Percentiles rank a stretch among this genome's conserved stretches.
Conservation (phyloP, 2,329 filamentous ascomycete genomes). For the Blumeriella jaapii region DNA sequence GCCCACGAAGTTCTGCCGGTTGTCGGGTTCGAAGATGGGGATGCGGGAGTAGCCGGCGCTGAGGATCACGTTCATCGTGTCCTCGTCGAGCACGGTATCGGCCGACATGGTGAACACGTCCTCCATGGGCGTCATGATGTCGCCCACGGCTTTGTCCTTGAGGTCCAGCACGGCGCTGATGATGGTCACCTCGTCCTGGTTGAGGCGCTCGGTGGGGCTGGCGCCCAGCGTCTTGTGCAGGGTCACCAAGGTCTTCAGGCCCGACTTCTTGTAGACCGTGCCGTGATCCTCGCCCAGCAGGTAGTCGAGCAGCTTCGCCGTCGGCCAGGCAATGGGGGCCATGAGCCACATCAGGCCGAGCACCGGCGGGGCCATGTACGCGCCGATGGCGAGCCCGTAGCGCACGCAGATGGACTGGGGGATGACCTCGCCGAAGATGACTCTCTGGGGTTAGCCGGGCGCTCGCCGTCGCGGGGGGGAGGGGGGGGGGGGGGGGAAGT, state of each 20-base stretch:
- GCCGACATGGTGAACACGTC: conserved; percentile 97
- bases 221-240: conserved; percentile 86
- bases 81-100: conserved; percentile 83
- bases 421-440: conserved; percentile 95
- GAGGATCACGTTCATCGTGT: conserved; percentile 87
- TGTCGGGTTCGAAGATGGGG: conserved; percentile 81
- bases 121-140: conserved; percentile 97
- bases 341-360: conserved; percentile 84
- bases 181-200: conserved; percentile 96
- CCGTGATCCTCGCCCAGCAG: conserved; percentile 91
- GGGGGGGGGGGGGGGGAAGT: no score
- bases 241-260: conserved; percentile 89
- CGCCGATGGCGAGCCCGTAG: conserved; percentile 88
- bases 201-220: conserved; percentile 72
- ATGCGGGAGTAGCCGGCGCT: conserved; percentile 93
- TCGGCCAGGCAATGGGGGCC: conserved; percentile 84
- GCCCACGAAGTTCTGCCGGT: conserved; percentile 79
- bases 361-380: conserved; percentile 84
- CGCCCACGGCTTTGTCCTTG: conserved; percentile 89
- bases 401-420: conserved; percentile 95
- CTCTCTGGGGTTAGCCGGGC: conserved; percentile 35
- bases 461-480: no score
- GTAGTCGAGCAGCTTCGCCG: conserved; percentile 87
- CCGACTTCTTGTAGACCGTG: conserved; percentile 95
- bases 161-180: conserved; percentile 93